These are phyloP conservation scores for Onygena corvina DNA, from an alignment of 2,329 filamentous ascomycete genomes.

Conservation along the genomic window DNA sequence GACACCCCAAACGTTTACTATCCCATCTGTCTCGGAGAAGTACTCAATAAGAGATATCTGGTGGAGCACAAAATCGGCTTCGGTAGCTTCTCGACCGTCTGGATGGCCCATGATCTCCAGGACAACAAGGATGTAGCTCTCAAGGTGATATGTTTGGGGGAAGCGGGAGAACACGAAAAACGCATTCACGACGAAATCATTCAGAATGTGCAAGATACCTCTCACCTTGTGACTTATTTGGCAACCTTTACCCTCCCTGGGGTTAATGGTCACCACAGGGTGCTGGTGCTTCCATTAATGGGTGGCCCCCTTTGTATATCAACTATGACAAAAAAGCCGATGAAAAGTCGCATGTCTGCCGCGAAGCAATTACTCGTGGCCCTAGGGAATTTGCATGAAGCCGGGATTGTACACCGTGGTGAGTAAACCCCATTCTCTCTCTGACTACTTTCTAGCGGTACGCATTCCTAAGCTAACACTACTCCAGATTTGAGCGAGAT, in stretches of 20 bases:
- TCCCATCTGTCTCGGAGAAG: constrained; percentile 13
- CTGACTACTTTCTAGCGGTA: background rate
- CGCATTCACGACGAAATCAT: constrained; percentile 12
- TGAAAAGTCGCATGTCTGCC: constrained; percentile 21
- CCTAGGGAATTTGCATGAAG: constrained; percentile 20
- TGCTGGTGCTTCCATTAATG: constrained; percentile 19
- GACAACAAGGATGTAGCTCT: constrained; percentile 12
- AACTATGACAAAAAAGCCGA: constrained; percentile 13
- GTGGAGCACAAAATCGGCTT: constrained; percentile 14
- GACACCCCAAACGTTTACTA: constrained; percentile 10
- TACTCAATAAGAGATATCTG: constrained; percentile 12
- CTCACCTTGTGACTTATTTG: constrained; percentile 11
- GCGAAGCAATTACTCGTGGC: constrained; percentile 21
- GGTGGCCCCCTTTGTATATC: constrained; percentile 16
- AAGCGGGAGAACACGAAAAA: constrained; percentile 9
- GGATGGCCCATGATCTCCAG: constrained; percentile 14
- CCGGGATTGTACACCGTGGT: constrained; percentile 22
- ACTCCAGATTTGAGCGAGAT: constrained; percentile 20
- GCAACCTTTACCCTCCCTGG: constrained; percentile 10
- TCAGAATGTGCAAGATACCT: constrained; percentile 12
- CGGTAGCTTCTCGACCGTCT: constrained; percentile 14
- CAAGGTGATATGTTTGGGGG: constrained; percentile 10
- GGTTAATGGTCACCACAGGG: constrained; percentile 6
- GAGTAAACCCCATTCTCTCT: constrained; percentile 10
- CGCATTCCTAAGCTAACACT: constrained; percentile 12